Percentiles rank a stretch among this genome's conserved stretches.
phyloP scores from a whole-genome alignment of 495 filamentous ascomycete genomes.

The Thermochaetoides thermophila region DNA sequence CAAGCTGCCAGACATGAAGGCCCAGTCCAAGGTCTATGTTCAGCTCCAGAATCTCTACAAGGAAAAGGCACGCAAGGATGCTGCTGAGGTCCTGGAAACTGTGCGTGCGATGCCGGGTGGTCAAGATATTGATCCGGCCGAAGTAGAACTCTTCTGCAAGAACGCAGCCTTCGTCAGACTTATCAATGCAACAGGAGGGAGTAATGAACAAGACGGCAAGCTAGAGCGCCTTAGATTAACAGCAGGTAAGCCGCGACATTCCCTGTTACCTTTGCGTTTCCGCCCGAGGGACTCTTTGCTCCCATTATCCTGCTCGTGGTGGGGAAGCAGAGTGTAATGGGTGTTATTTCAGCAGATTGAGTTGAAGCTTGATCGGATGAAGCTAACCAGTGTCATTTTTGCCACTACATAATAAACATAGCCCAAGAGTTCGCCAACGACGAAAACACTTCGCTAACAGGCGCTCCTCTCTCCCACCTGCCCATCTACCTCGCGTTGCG shows the following conservation, averaged over 20 bases:
- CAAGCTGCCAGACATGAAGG: constrained; percentile 94
- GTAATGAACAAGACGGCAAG: constrained; percentile 3
- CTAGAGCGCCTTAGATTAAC: constrained; percentile 17
- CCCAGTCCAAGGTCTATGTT: constrained; percentile 82
- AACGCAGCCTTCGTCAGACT: constrained; percentile 87
- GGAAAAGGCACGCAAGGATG: constrained; percentile 65
- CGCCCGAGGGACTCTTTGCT: no score
- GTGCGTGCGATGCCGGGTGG: constrained; percentile 44
- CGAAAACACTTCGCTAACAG: constrained; percentile 24
- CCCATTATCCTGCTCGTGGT: no score
- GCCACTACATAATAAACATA: constrained; percentile 12
- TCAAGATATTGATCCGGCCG: constrained; percentile 47
- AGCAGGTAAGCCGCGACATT: constrained; percentile 21
- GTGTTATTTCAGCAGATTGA: no score
- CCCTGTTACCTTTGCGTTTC: no score
- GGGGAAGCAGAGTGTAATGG: no score
- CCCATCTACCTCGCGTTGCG: constrained; percentile 63
- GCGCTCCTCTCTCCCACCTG: constrained; percentile 49
- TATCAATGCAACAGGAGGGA: constrained; percentile 36
- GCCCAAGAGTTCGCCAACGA: constrained; percentile 26
- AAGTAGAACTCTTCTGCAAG: constrained; percentile 91
- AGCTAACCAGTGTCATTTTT: constrained; percentile 1
- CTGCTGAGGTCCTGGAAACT: constrained; percentile 57
- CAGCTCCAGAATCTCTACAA: constrained; percentile 91
- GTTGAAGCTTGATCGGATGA: no score